Conservation (phyloP, 2,329 filamentous ascomycete species). For the Teratosphaeria viscida region DNA sequence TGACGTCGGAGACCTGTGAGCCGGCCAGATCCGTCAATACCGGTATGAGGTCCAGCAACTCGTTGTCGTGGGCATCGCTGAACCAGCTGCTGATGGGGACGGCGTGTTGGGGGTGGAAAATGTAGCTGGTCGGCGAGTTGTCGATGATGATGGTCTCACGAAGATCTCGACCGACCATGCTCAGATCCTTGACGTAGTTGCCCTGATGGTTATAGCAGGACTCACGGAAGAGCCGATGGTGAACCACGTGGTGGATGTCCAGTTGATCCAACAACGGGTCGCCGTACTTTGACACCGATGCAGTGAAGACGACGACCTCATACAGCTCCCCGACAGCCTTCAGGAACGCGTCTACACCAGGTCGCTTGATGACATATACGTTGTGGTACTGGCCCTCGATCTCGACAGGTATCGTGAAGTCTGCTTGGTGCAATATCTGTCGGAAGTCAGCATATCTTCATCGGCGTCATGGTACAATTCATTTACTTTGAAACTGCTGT, state of each 20-base stretch:
- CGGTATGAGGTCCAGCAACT: constrained; percentile 91
- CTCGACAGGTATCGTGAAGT: constrained; percentile 97
- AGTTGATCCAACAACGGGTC: constrained; percentile 92
- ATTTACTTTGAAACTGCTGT: constrained; percentile 92
- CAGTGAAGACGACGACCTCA: constrained; percentile 96
- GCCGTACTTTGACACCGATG: constrained; percentile 98
- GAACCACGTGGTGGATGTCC: constrained; percentile 93
- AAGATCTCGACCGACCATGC: constrained; percentile 88
- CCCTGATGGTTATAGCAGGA: constrained; percentile 99
- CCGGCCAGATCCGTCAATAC: constrained; percentile 94
- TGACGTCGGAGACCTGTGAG: constrained; percentile 84
- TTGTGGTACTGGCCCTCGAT: constrained; percentile 99
- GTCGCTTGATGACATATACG: constrained; percentile 97
- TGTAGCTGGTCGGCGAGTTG: constrained; percentile 98
- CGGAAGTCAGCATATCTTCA: not conserved
- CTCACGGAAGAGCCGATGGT: constrained; percentile 92
- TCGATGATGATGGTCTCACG: constrained; percentile 99
- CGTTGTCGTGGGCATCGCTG: constrained; percentile 97
- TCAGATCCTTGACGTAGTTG: constrained; percentile 98
- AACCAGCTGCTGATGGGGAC: constrained; percentile 99
- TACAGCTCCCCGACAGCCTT: constrained; percentile 96
- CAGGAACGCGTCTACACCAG: constrained; percentile 98
- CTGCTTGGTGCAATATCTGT: constrained; percentile 91
- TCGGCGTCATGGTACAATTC: not conserved
- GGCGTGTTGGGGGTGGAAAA: constrained; percentile 97